phyloP scores from a whole-genome alignment of 768 basidiomycete species.

The Serendipita sp. region DNA sequence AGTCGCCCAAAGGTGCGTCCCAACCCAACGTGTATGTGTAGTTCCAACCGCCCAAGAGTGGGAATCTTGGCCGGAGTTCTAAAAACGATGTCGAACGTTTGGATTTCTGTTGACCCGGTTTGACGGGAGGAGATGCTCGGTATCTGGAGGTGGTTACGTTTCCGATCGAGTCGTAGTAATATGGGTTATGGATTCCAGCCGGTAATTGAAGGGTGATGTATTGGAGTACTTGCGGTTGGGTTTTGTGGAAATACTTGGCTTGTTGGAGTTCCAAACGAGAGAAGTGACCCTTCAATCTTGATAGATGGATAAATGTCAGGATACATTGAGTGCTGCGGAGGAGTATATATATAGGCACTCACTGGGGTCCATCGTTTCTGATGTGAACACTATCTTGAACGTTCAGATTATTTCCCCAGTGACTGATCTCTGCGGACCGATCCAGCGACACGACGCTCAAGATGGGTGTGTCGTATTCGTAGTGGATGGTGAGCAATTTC shows the following conservation, averaged over 20 bases:
- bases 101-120: conserved; percentile 2
- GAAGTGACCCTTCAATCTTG: conserved; percentile 87
- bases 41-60: conserved; percentile 93
- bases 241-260: conserved; percentile 50
- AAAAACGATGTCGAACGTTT: conserved; percentile 33
- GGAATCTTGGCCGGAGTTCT: conserved; percentile 80
- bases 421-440: conserved; percentile 78
- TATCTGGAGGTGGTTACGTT: conserved; percentile 92
- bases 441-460: conserved; percentile 55
- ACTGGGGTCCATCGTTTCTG: conserved; percentile 85
- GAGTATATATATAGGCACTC: conserved; percentile 20
- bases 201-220: conserved; percentile 69
- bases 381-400: conserved; percentile 76
- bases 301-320: background rate
- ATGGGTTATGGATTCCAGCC: conserved; percentile 59
- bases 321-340: background rate
- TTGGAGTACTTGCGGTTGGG: conserved; percentile 54
- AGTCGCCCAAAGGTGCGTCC: conserved; percentile 72
- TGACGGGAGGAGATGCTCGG: conserved; percentile 44
- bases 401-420: conserved; percentile 93
- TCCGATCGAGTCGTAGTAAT: conserved; percentile 84
- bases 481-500: conserved; percentile 56
- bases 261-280: conserved; percentile 79
- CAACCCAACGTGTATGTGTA: conserved; percentile 90
- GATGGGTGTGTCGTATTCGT: conserved; percentile 66